Evolutionary conservation across 352 stramenopile species (phyloP), one percentile per base, ranked within the genome.

Genomic region (Pythium aquatile): DNA sequence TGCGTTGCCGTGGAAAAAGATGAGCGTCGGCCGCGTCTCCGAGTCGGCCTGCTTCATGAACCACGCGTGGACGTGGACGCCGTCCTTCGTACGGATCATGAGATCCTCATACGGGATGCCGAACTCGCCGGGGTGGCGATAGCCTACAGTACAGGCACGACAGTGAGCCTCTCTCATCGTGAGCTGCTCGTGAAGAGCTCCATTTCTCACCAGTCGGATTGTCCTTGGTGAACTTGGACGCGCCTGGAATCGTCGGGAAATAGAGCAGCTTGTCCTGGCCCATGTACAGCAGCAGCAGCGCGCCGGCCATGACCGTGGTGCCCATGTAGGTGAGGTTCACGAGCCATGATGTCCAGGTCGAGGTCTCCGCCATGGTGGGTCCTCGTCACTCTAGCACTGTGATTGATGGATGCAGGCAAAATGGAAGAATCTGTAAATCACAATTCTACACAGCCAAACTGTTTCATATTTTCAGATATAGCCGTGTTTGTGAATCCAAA

Each of bases 1-100:
- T 20, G 95, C 93, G 70, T 98, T 98, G 64, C 92, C 95, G 53
- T 98, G 95, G 73, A 98, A 98, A 60, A 98, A 98, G 33, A 98
- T 81, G 55, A 98, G 74, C 10, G 95, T 98, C 30, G 91, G 87
- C 1, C 80, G 63, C 13, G 9, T 61, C 8, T 53, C 60, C 57
- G 76, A 69, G n/a, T 87, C 65, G 3, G 75, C 78, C 49, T 97
- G 89, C 55, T 96, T 90, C 65, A 98, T 85, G 14, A 98, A 72
- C 94, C 94, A 98, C 52, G 91, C 88, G 72, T 98, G 90, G 58
- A 98, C 78, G 20, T 74, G 74, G 28, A 97, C 79, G 14, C 87
- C 86, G 69, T 98, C 93, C 16, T 73, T 77, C 39, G 82, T 87
- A 28, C 65, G 64, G 57, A 98, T 96, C 74, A 87, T 88, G 55